Evolutionary conservation across 495 filamentous ascomycete species (phyloP), one percentile per base, ranked within the genome.

Genomic region (Xylaria acuta): DNA sequence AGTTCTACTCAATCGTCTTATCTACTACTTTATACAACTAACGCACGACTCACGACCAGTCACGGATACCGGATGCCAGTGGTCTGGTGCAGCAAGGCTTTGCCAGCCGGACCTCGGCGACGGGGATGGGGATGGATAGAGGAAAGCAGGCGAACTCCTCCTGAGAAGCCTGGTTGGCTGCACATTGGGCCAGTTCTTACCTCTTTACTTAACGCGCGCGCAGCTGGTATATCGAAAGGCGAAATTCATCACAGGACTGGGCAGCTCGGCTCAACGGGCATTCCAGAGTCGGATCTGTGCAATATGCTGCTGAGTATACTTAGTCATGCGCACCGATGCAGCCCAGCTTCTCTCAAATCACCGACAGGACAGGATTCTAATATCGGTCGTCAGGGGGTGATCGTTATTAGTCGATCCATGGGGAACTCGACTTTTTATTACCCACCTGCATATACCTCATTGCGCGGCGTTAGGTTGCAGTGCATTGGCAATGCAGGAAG

Each of bases 391-490:
- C 32, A 62, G 47, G 41, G 47, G 47, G 49, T 25, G 47, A 40
- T 67, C n/a, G 45, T 67, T 38, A 40, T 68, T 68, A 27, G 66
- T 58, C 66, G 66, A 58, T 43, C 66, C 38, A 58, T 68, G 25
- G 30, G 8, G 51, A 53, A 45, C 66, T 43, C 16, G 40, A n/a
- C 16, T 67, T 67, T 49, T 62, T 62, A 70, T 49, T 70, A 71
- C 69, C 43, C 58, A 47, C 58, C 69, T 64, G 67, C 69, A 71
- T 56, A 54, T 53, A 64, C 22, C 60, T 54, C 45, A 71, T 64
- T 64, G 69, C 69, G 45, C 69, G 69, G 47, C 69, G 43, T 56
- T 27, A 56, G 69, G 69, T 71, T 71, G 59, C 69, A 60, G 58
- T 60, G 58, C 58, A 60, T 60, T 38, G 16, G 22, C 58, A 38